Base-by-base conservation (phyloP, 1,284 basidiomycete genomes). In the Amylostereum areolatum region DNA sequence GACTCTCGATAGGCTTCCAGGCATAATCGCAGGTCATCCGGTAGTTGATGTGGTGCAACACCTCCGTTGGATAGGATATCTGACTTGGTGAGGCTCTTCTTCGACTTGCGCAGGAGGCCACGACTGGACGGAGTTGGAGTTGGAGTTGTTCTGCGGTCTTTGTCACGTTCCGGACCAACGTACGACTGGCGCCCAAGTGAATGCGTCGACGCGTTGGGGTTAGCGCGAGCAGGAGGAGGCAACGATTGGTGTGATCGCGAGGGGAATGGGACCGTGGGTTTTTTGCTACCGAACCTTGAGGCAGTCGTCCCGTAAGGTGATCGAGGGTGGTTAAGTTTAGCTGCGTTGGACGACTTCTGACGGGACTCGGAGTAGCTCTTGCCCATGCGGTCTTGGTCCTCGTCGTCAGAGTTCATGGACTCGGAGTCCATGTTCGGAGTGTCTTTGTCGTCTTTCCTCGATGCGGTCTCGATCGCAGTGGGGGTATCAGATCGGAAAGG, bases 21-120 rank as follows among this genome's bases (percentile, higher is more conserved):
- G 56, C 93, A 93, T 59, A 83, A 78, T 49, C 85, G 80, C 47
- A 97, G 64, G 60, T 94, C 92, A 50, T 92, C 89, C 5, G 94
- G 94, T 6, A 97, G 66, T 51, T 85, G 81, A 61, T 83, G 79
- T 2, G 88, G 84, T 28, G 87, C 74, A 9, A 89, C 71, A 25
- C 80, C 72, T 36, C 73, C 72, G 41, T 76, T 75, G 48, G 79
- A 63, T 5, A 79, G 62, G 41, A 67, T 62, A 32, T 77, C 77
- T 4, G 70, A 62, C 33, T 70, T 41, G 50, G 68, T 46, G 57
- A 55, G 74, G 57, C 80, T 85, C 66, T 81, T 83, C 66, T 78
- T 83, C 50, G 83, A 72, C 61, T 79, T 89, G 52, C 82, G 75
- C 50, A 89, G 63, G 56, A 90, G 72, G 39, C 80, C 73, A 10